These are phyloP conservation scores for Daedaleopsis sinensis DNA, from an alignment of 768 basidiomycete genomes.

Conservation along the genomic window DNA sequence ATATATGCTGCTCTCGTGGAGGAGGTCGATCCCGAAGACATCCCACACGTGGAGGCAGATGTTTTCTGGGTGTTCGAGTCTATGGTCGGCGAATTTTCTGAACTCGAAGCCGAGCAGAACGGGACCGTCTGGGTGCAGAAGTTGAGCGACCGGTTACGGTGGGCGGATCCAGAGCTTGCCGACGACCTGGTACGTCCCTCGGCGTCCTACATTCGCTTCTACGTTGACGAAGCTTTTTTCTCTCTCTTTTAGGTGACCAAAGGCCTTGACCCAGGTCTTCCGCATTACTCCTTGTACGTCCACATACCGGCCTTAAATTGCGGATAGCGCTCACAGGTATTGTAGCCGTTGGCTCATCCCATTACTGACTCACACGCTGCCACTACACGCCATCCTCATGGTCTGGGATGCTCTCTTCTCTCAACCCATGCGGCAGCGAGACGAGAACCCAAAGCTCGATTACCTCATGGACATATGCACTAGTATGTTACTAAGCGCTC, in stretches of 20 bases:
- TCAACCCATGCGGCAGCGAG: constrained; percentile 53
- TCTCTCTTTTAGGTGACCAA: constrained; percentile 48
- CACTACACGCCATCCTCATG: constrained; percentile 56
- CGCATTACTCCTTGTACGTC: constrained; percentile 81
- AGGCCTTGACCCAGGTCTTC: constrained; percentile 69
- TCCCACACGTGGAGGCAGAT: constrained; percentile 75
- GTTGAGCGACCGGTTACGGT: constrained; percentile 59
- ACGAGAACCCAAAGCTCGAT: constrained; percentile 64
- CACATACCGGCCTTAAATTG: background rate
- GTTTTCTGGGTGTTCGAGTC: constrained; percentile 83
- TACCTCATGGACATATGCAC: constrained; percentile 71
- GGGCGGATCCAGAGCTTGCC: constrained; percentile 66
- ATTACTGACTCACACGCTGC: constrained; percentile 73
- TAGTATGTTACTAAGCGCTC: constrained; percentile 65
- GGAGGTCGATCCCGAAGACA: constrained; percentile 63
- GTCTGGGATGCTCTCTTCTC: constrained; percentile 78
- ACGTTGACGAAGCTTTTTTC: background rate
- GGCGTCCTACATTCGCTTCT: background rate
- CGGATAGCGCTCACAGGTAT: background rate
- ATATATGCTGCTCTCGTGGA: constrained; percentile 63
- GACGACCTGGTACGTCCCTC: constrained; percentile 53
- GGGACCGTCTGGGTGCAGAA: constrained; percentile 63
- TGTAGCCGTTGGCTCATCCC: constrained; percentile 76
- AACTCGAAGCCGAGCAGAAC: constrained; percentile 71
- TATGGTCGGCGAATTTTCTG: constrained; percentile 70